These are phyloP conservation scores for Aspergillus sp. DNA, from an alignment of 2,329 filamentous ascomycete species.

Conservation along the genomic window DNA sequence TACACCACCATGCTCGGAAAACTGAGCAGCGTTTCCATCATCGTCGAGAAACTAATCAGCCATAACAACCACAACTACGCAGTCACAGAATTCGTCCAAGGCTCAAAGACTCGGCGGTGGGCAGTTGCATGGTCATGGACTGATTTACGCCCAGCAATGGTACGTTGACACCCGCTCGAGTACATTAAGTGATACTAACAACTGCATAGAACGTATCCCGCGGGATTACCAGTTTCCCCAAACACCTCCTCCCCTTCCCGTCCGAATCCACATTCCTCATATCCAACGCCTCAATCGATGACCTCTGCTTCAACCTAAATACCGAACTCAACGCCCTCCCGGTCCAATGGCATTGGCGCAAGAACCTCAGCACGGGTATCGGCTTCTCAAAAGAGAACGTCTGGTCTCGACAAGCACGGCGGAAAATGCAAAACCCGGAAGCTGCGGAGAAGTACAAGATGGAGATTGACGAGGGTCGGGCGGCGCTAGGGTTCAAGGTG, in stretches of 20 bases:
- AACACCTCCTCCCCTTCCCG: slow-evolving; percentile 48
- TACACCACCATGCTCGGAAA: slow-evolving; percentile 91
- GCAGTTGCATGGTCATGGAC: slow-evolving; percentile 81
- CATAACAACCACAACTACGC: slow-evolving; percentile 68
- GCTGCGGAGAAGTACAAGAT: slow-evolving; percentile 21
- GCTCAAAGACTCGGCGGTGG: slow-evolving; percentile 74
- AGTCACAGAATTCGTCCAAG: slow-evolving; percentile 71
- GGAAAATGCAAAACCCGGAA: slow-evolving; percentile 39
- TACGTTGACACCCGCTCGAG: slow-evolving; percentile 15
- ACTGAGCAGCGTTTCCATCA: slow-evolving; percentile 57
- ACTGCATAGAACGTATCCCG: slow-evolving; percentile 26
- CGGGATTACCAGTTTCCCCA: slow-evolving; percentile 40
- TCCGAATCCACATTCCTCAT: slow-evolving; percentile 43
- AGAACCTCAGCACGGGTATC: slow-evolving; percentile 47
- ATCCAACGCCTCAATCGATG: slow-evolving; percentile 20
- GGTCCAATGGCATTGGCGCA: slow-evolving; percentile 60
- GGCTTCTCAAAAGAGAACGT: slow-evolving; percentile 62
- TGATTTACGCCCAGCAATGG: slow-evolving; percentile 56
- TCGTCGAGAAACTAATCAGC: slow-evolving; percentile 54
- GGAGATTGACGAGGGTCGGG: slow-evolving; percentile 30
- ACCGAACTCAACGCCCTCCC: slow-evolving; percentile 51
- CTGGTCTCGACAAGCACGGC: slow-evolving; percentile 68
- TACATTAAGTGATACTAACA: slow-evolving; percentile 3
- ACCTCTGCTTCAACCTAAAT: slow-evolving; percentile 35
- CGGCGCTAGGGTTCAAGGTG: slow-evolving; percentile 54